Evolutionary conservation across 164 flowering plant species (phyloP).

Genomic region (Vitis amurensis): DNA sequence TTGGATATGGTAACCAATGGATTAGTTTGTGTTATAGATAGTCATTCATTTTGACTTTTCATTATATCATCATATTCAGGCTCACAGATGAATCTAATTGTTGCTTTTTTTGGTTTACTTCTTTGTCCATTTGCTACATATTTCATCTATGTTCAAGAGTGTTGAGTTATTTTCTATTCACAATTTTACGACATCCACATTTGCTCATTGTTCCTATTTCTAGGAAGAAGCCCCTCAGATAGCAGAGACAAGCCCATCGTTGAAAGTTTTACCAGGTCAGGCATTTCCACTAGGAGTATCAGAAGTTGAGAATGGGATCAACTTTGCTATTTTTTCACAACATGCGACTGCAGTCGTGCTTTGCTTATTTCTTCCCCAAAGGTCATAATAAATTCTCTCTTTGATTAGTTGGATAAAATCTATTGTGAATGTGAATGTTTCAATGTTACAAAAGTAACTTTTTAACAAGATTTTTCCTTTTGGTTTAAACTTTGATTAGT

Average conservation of each 20-base stretch:
- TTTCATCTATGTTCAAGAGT: too few species aligned
- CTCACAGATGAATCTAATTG: too few species aligned
- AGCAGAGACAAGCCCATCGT: slow-evolving; percentile 27
- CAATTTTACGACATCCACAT: background rate
- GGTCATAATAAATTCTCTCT: slow-evolving; percentile 33
- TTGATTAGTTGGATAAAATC: background rate
- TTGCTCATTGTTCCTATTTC: background rate
- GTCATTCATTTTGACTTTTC: too few species aligned
- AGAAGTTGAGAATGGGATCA: slow-evolving; percentile 73
- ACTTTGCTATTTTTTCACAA: slow-evolving; percentile 87
- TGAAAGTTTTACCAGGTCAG: slow-evolving; percentile 68
- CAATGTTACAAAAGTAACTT: background rate
- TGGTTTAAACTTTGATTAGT: too few species aligned
- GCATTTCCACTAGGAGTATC: slow-evolving; percentile 87
- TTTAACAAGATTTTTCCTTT: too few species aligned
- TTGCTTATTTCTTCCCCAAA: slow-evolving; percentile 59
- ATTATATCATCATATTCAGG: too few species aligned
- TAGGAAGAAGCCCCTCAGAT: slow-evolving; percentile 56
- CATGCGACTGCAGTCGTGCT: slow-evolving; percentile 85
- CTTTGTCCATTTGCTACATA: too few species aligned
- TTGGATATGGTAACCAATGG: too few species aligned
- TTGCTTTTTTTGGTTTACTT: too few species aligned
- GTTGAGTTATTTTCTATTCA: background rate
- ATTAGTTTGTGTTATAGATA: too few species aligned
- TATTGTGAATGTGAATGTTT: background rate